A percentile compares a stretch with the other conserved stretches of the same genome.
Evolutionary conservation across 495 filamentous ascomycete species (phyloP).

Genomic region (Tetracladium marchalianum): DNA sequence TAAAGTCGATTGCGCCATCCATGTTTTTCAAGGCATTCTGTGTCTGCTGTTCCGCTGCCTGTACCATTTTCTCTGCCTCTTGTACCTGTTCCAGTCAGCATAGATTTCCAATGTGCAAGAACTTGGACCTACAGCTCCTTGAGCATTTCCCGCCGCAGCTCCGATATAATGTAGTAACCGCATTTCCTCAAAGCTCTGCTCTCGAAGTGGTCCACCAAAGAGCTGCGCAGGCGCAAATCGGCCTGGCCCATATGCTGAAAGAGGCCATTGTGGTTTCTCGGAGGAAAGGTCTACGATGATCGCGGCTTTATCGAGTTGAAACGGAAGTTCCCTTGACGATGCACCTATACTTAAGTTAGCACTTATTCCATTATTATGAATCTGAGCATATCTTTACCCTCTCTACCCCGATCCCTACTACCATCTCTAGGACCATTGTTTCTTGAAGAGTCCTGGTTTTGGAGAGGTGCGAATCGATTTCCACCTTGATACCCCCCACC

Average conservation of each 20-base stretch:
- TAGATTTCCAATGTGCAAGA: slow-evolving; percentile 2
- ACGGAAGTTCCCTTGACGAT: slow-evolving; percentile 3
- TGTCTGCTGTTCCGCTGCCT: slow-evolving; percentile 57
- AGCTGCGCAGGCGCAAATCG: slow-evolving; percentile 64
- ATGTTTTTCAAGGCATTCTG: slow-evolving; percentile 53
- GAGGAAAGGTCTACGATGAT: slow-evolving; percentile 56
- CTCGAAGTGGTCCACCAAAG: slow-evolving; percentile 66
- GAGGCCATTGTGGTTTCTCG: slow-evolving; percentile 68
- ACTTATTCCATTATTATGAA: slow-evolving; percentile 26
- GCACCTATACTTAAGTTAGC: slow-evolving; percentile 12
- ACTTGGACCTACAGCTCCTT: slow-evolving; percentile 43
- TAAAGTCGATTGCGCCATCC: slow-evolving; percentile 61
- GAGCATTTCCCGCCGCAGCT: slow-evolving; percentile 45
- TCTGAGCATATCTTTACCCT: no score
- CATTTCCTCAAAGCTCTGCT: slow-evolving; percentile 79
- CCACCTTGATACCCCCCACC: background rate
- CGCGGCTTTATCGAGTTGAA: slow-evolving; percentile 34
- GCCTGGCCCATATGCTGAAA: slow-evolving; percentile 74
- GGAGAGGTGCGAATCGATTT: slow-evolving; percentile 14
- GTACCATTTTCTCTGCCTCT: slow-evolving; percentile 49
- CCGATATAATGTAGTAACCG: slow-evolving; percentile 57
- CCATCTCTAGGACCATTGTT: slow-evolving; percentile 2
- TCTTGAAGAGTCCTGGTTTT: slow-evolving; percentile 5
- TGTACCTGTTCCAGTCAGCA: slow-evolving; percentile 30
- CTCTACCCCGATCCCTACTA: slow-evolving; percentile 1